Evolutionary conservation across 768 basidiomycete genomes (phyloP), one percentile per base, ranked within the genome.

Genomic region (Daedaleopsis sinensis): DNA sequence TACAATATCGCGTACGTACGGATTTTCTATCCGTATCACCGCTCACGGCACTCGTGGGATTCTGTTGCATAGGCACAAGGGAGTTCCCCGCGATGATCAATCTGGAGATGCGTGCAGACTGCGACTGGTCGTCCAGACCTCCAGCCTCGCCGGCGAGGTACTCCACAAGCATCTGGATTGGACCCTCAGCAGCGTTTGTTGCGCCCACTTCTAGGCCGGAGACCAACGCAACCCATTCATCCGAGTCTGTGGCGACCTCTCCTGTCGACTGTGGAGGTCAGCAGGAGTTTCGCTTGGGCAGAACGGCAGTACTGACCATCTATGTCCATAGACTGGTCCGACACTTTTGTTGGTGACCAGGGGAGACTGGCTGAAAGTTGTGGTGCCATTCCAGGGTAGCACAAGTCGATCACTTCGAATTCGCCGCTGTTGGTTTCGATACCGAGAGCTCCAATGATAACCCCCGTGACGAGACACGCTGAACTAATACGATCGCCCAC

Each of bases 31-130:
- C 84, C 8, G 66, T 58, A 32, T 78, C 74, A 42, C 67, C 73
- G n/a, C 66, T 51, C 8, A 21, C 69, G 16, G 61, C 36, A 24
- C 57, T 65, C 35, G 73, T 67, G 42, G 77, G 74, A 72, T 12
- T 42, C 10, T 42, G 73, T 68, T 65, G 63, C 5, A 83, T 72
- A 0, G 88, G 81, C 13, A 84, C 84, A 8, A 98, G 72, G 2
- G 94, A 95, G 74, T 98, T 93, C 6, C 97, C 97, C 2, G 92
- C 93, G 42, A 99, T 81, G 42, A 99, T 86, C 15, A 99, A 77
- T 15, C 94, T 83, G 8, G 93, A 89, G 68, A 98, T 89, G 63
- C 85, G 85, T 3, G 88, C 78, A 7, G 90, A 85, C 12, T 82
- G 78, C 10, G 78, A 68, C 69, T 88, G 88, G 59, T 93, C 91